Evolutionary conservation across 306 rosid genomes (phyloP).

Genomic region (Cucumis cinereus): DNA sequence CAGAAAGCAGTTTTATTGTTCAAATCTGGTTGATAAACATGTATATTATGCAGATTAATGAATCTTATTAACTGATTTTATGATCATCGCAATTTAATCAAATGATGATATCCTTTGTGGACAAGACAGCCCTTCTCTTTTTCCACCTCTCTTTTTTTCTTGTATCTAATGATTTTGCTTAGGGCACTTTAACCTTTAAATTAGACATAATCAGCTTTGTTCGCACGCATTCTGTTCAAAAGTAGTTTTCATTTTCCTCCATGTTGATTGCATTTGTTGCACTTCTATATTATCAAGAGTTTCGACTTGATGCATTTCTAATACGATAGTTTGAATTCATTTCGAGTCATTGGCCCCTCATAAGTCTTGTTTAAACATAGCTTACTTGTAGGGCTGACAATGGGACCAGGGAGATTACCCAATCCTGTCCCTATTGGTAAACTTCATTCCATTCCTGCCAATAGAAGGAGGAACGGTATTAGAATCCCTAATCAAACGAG

Average conservation of each 20-base stretch:
- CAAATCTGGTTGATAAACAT: conserved; percentile 57
- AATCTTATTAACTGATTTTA: background rate
- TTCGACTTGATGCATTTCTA: background rate
- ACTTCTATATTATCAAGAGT: background rate
- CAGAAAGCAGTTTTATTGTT: conserved; percentile 92
- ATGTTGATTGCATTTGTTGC: background rate
- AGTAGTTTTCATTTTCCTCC: background rate
- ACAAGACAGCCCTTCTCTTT: background rate
- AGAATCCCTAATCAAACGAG: too few relatives aligned
- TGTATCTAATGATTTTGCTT: background rate
- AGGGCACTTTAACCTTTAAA: background rate
- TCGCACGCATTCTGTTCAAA: background rate
- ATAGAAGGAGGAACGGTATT: too few relatives aligned
- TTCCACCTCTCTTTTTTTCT: background rate
- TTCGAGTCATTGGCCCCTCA: background rate
- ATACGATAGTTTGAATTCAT: background rate
- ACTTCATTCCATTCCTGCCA: too few relatives aligned
- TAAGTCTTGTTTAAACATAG: background rate
- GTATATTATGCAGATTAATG: conserved; percentile 1
- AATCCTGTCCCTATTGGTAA: too few relatives aligned
- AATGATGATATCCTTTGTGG: background rate
- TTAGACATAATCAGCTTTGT: background rate
- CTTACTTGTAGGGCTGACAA: background rate
- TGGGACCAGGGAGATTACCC: too few relatives aligned
- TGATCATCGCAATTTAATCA: background rate